These are phyloP conservation scores for Spirogloea muscicola DNA, from an alignment of 139 green algal genomes.

Conservation along the genomic window DNA sequence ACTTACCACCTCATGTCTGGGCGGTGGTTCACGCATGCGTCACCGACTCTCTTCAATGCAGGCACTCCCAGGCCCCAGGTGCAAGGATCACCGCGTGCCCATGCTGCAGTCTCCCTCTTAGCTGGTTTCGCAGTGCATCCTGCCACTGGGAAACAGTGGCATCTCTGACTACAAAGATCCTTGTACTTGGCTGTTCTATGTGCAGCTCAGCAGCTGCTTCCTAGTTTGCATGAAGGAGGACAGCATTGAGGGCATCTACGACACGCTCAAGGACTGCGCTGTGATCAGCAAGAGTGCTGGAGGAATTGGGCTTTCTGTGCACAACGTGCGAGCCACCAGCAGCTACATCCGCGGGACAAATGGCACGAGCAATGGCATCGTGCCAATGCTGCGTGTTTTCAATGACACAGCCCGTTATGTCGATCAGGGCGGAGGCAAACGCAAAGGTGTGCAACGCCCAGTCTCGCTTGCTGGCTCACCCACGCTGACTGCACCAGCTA, in stretches of 20 bases:
- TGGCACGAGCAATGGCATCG: constrained; percentile 93
- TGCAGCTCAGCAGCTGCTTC: constrained; percentile 94
- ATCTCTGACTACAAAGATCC: too few relatives aligned
- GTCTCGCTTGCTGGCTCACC: too few relatives aligned
- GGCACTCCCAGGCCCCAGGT: constrained; percentile 68
- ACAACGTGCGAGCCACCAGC: constrained; percentile 85
- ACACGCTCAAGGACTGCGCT: constrained; percentile 98
- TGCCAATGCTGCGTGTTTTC: constrained; percentile 99
- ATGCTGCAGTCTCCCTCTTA: too few relatives aligned
- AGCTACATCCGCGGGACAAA: constrained; percentile 99
- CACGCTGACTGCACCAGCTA: too few relatives aligned
- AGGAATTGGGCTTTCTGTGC: constrained; percentile 92
- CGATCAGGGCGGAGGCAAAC: constrained; percentile 92
- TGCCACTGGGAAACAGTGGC: too few relatives aligned
- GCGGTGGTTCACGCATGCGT: constrained; percentile 82
- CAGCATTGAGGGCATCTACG: constrained; percentile 97
- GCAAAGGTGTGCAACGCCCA: constrained; percentile 71
- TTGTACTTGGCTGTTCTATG: too few relatives aligned
- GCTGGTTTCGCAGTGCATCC: too few relatives aligned
- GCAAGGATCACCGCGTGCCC: too few relatives aligned
- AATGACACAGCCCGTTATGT: constrained; percentile 95
- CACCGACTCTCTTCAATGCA: constrained; percentile 97
- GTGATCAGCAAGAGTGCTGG: constrained; percentile 85
- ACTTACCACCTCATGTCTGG: constrained; percentile 55
- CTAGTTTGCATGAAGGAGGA: constrained; percentile 89